Evolutionary conservation across 2,329 filamentous ascomycete species (phyloP), one percentile per base, ranked within the genome.

Genomic region (Ampelomyces quisqualis): DNA sequence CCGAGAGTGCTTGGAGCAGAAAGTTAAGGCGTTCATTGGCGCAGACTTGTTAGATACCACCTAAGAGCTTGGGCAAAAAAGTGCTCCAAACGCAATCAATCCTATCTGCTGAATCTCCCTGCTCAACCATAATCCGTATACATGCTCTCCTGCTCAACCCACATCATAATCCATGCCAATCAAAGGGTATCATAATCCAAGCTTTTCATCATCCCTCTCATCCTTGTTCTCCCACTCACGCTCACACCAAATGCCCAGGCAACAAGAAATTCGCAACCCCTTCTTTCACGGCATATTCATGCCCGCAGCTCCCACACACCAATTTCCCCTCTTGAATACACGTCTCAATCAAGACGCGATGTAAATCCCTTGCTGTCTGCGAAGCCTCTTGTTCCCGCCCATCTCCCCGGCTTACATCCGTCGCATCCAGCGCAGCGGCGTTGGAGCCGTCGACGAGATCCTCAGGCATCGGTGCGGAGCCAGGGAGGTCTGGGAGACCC

Each of bases 181-280:
- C 7, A 31, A 11, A 9, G 56, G 57, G 57, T 61, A 60, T 61
- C 57, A 52, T 47, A 43, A 42, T 10, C 17, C 21, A 7, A 7
- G 11, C 45, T 47, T 33, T 45, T 34, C 32, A 28, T 18, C 35
- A 15, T 13, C 27, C 20, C 14, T 26, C 5, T 26, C 11, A 22
- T 18, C 27, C 22, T 19, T 9, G 24, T 23, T 20, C 18, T 8
- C 15, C 19, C 17, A 1, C 24, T 10, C 23, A 10, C 4, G 21
- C 43, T 74, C 65, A 80, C 22, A 90, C 93, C 69, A 98, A 72
- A 74, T 98, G 93, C 60, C 86, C 93, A 9, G 93, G 93, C 55
- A 98, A 72, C 64, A 98, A 72, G 62, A 98, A 98, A 70, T 97
- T 97, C 45, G 90, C 89, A 68, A 97, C 95, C 4, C 93, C 93